phyloP scores from a whole-genome alignment of 345 rosid species.

The Luvunga scandens region DNA sequence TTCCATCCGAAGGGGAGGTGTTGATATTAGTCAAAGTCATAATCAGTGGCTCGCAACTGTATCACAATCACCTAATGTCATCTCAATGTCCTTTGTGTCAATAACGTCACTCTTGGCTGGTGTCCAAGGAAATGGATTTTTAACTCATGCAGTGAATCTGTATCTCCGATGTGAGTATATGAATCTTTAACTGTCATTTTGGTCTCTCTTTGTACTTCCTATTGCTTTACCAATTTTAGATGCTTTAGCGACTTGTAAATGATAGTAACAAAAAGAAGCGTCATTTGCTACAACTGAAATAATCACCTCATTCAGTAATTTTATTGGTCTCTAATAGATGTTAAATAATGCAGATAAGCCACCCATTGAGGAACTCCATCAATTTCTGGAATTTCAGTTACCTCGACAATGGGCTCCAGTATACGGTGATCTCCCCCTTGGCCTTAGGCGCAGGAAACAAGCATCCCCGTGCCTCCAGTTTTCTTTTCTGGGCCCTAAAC shows the following conservation, averaged over 20 bases:
- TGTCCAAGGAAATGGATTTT: constrained; percentile 80
- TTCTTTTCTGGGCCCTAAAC: constrained; percentile 88
- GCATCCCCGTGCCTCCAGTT: constrained; percentile 77
- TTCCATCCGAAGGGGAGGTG: constrained; percentile 68
- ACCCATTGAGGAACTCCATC: constrained; percentile 81
- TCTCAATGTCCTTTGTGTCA: constrained; percentile 92
- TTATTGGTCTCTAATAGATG: constrained; percentile 5
- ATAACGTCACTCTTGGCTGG: constrained; percentile 83
- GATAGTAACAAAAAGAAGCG: background rate
- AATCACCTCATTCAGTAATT: background rate
- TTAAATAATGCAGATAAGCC: constrained; percentile 77
- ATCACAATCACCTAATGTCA: constrained; percentile 72
- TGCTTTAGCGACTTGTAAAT: background rate
- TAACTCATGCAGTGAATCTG: constrained; percentile 84
- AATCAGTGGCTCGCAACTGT: constrained; percentile 83
- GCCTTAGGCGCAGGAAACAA: constrained; percentile 63
- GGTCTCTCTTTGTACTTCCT: background rate
- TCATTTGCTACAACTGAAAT: too few species aligned
- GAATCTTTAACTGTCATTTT: constrained; percentile 6
- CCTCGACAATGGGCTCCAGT: constrained; percentile 98
- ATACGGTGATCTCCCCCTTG: constrained; percentile 87
- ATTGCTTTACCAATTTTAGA: background rate
- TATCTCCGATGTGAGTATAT: constrained; percentile 80
- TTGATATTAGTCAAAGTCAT: constrained; percentile 68
- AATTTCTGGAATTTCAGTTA: constrained; percentile 90